A percentile compares a stretch with the other conserved stretches of the same genome.
These are phyloP conservation scores for Macrophomina pseudophaseolina DNA, from an alignment of 2,329 filamentous ascomycete genomes.

Conservation along the genomic window DNA sequence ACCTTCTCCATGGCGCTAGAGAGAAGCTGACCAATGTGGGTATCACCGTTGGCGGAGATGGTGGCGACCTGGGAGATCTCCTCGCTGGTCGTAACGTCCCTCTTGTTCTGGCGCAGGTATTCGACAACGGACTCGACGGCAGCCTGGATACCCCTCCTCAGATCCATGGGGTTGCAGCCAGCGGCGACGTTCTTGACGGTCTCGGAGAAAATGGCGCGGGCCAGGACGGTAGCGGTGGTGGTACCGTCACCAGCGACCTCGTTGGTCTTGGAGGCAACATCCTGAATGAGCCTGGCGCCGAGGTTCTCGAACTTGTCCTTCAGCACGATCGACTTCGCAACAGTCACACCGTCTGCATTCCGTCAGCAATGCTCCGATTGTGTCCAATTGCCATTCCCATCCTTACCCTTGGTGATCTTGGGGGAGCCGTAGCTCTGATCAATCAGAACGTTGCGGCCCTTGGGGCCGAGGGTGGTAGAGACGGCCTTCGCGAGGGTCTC, in stretches of 20 bases:
- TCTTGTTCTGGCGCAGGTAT: conserved; percentile 93
- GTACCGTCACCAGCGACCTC: conserved; percentile 98
- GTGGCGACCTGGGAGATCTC: conserved; percentile 98
- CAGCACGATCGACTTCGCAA: conserved; percentile 79
- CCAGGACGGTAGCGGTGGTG: conserved; percentile 95
- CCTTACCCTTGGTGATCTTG: conserved; percentile 97
- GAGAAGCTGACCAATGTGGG: conserved; percentile 92
- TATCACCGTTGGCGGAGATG: conserved; percentile 96
- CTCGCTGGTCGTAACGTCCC: conserved; percentile 94
- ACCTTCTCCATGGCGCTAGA: conserved; percentile 99
- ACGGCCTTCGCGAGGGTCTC: conserved; percentile 97
- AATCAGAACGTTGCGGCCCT: conserved; percentile 97
- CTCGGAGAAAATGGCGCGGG: conserved; percentile 98
- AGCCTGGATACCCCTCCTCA: conserved; percentile 94
- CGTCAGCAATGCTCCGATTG: conserved; percentile 31
- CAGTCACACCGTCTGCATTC: conserved; percentile 56
- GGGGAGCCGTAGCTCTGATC: conserved; percentile 98
- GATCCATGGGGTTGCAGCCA: conserved; percentile 99
- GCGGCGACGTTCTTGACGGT: conserved; percentile 99
- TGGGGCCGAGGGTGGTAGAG: conserved; percentile 93
- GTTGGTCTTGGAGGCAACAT: conserved; percentile 99
- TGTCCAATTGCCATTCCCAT: background rate
- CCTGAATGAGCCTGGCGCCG: conserved; percentile 92
- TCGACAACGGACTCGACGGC: conserved; percentile 94
- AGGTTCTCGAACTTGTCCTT: conserved; percentile 99